A percentile compares a stretch with the other conserved stretches of the same genome.
Conservation (phyloP, 139 green algal genomes). For the Chlamydomonas sphaeroides region DNA sequence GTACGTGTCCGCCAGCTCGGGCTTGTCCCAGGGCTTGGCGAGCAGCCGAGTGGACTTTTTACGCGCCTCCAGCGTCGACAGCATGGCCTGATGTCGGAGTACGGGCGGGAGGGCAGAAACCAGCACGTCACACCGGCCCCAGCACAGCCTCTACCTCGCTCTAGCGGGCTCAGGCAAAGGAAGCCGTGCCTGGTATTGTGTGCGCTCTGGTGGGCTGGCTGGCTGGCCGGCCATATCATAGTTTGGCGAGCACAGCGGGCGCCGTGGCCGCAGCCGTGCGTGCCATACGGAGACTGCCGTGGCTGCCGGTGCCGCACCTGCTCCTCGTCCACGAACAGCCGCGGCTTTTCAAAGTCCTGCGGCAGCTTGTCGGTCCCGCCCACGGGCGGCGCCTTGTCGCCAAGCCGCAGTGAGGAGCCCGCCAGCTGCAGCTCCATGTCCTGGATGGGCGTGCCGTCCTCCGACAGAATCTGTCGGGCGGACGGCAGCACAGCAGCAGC, state of each 20-base stretch:
- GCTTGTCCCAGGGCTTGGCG: constrained; percentile 53
- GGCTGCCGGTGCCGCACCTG: constrained; percentile 57
- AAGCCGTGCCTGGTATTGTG: no score
- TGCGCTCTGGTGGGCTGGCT: no score
- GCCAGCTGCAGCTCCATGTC: constrained; percentile 34
- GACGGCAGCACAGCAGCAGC: no score
- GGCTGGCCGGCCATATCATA: no score
- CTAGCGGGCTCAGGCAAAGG: no score
- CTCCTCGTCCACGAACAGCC: constrained; percentile 50
- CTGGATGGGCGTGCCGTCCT: constrained; percentile 16
- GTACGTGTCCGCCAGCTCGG: constrained; percentile 36
- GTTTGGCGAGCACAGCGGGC: no score
- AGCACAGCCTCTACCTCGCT: no score
- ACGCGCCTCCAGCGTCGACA: constrained; percentile 28
- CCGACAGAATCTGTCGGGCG: no score
- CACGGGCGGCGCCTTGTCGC: constrained; percentile 40
- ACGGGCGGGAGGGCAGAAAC: no score
- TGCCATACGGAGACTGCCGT: no score
- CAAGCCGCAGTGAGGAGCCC: constrained; percentile 38
- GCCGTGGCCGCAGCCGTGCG: no score
- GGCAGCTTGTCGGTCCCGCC: constrained; percentile 64
- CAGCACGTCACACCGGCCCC: no score
- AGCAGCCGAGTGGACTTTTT: constrained; percentile 37
- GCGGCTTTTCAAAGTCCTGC: constrained; percentile 45
- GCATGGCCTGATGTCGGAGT: constrained; percentile 50